Evolutionary conservation across 352 stramenopile species (phyloP).

Genomic region (Pythium diclinum): DNA sequence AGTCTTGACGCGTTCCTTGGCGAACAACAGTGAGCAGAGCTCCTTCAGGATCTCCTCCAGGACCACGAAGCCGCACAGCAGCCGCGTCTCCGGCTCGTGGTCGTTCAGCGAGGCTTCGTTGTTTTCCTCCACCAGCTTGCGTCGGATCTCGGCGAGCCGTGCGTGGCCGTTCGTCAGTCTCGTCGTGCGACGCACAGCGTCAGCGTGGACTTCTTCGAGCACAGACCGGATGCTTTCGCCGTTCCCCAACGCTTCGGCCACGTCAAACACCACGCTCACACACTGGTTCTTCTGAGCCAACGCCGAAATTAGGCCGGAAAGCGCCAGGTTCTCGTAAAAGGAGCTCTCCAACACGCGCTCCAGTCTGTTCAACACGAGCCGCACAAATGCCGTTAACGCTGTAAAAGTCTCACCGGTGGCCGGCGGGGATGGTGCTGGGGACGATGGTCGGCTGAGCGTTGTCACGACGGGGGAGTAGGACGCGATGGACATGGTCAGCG

Average conservation of each 20-base stretch:
- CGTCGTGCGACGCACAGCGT: constrained; percentile 59
- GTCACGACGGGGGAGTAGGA: constrained; percentile 58
- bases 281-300: constrained; percentile 65
- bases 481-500: constrained; percentile 62
- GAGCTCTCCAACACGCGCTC: constrained; percentile 79
- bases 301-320: constrained; percentile 74
- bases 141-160: constrained; percentile 41
- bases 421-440: background rate
- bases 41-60: constrained; percentile 86
- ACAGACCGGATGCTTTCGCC: constrained; percentile 66
- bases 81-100: constrained; percentile 57
- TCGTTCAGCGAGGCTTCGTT: constrained; percentile 60
- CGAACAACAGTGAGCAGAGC: constrained; percentile 77
- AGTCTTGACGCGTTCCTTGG: constrained; percentile 63
- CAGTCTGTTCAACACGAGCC: constrained; percentile 71
- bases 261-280: constrained; percentile 49
- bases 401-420: background rate
- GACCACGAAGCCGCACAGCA: constrained; percentile 75
- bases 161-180: constrained; percentile 49
- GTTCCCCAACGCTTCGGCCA: constrained; percentile 34
- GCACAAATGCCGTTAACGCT: constrained; percentile 48
- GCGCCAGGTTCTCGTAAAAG: constrained; percentile 77
- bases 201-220: constrained; percentile 76
- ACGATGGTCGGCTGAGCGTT: background rate
- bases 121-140: constrained; percentile 63